phyloP scores from a whole-genome alignment of 805 yeast species.

The Candida xyloterini region DNA sequence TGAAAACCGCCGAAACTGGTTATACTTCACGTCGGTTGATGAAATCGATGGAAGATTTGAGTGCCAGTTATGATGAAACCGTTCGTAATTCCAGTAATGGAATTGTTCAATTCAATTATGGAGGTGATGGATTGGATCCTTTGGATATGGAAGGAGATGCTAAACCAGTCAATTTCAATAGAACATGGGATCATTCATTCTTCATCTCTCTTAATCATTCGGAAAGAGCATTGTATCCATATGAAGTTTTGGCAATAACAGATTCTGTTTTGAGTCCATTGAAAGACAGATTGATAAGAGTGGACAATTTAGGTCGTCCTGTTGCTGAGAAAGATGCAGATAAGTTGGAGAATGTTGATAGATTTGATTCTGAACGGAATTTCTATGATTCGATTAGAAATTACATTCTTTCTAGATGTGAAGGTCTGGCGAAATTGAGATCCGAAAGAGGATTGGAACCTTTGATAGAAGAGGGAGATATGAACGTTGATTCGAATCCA shows the following conservation, averaged over 20 bases:
- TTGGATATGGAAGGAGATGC: slow-evolving; percentile 99
- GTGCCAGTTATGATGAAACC: slow-evolving; percentile 88
- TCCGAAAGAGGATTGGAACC: slow-evolving; percentile 43
- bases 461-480: slow-evolving; percentile 41
- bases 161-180: slow-evolving; percentile 84
- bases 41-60: slow-evolving; percentile 96
- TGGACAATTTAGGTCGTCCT: slow-evolving; percentile 66
- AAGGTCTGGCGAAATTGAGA: slow-evolving; percentile 54
- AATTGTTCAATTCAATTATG: slow-evolving; percentile 95
- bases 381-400: slow-evolving; percentile 75
- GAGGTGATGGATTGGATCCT: slow-evolving; percentile 98
- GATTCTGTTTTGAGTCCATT: slow-evolving; percentile 59
- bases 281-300: slow-evolving; percentile 56
- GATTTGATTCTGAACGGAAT: slow-evolving; percentile 80
- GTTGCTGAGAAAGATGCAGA: slow-evolving; percentile 43
- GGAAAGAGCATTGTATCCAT: slow-evolving; percentile 65
- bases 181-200: slow-evolving; percentile 92
- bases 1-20: slow-evolving; percentile 98
- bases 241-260: slow-evolving; percentile 55
- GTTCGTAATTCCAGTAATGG: slow-evolving; percentile 95
- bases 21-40: slow-evolving; percentile 96
- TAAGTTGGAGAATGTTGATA: slow-evolving; percentile 70
- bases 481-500: slow-evolving; percentile 17
- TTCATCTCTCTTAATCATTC: slow-evolving; percentile 62
- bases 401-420: slow-evolving; percentile 58